Percentiles rank a stretch among this genome's conserved stretches.
Evolutionary conservation across 805 yeast genomes (phyloP).

Genomic region (Naumovozyma dairenensis): DNA sequence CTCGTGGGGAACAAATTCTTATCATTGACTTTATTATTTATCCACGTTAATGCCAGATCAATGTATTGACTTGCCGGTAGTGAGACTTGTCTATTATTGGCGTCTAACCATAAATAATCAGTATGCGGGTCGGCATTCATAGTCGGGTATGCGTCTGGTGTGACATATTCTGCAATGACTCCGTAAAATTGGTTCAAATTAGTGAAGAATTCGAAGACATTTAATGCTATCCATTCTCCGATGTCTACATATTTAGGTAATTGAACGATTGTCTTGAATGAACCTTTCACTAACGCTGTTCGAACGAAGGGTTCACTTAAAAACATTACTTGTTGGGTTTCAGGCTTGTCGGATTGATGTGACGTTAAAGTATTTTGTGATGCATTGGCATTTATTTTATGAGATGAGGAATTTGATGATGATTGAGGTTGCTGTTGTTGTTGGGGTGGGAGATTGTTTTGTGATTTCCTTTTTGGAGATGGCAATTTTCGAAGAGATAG

Average conservation of each 20-base stretch:
- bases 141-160: constrained; percentile 80
- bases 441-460: constrained; percentile 13
- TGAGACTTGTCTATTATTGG: constrained; percentile 67
- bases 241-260: constrained; percentile 89
- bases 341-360: constrained; percentile 7
- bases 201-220: constrained; percentile 79
- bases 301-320: constrained; percentile 88
- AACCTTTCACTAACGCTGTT: constrained; percentile 91
- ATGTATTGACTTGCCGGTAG: constrained; percentile 90
- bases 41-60: constrained; percentile 86
- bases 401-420: neutral
- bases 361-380: constrained; percentile 3
- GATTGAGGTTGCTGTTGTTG: constrained; percentile 10
- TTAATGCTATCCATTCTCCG: constrained; percentile 93
- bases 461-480: constrained; percentile 22
- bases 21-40: constrained; percentile 77
- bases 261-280: constrained; percentile 91
- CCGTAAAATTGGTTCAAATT: constrained; percentile 83
- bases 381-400: constrained; percentile 3
- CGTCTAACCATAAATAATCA: constrained; percentile 85
- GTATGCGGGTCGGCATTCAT: constrained; percentile 95
- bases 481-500: constrained; percentile 36
- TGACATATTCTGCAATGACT: constrained; percentile 81
- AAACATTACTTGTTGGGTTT: constrained; percentile 39
- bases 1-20: constrained; percentile 87